These are phyloP conservation scores for Oehlia diaphana DNA, from an alignment of 192 early-diverging fungal species.

Conservation along the genomic window DNA sequence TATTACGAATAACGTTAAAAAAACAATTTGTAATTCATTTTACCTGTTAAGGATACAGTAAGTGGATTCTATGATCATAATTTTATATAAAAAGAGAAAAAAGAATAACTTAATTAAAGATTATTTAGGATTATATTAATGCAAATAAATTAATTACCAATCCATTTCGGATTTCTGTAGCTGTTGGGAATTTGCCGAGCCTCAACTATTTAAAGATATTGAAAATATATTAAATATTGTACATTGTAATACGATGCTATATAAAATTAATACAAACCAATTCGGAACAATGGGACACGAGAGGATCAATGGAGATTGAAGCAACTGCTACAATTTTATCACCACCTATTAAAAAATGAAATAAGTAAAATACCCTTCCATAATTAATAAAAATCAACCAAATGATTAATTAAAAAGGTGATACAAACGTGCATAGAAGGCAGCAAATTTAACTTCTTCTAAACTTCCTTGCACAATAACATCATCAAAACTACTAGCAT, in stretches of 20 bases:
- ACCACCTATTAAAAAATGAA: conserved; percentile 18
- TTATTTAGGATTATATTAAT: neutral
- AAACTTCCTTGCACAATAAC: conserved; percentile 43
- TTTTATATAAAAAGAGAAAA: neutral
- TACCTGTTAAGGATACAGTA: neutral
- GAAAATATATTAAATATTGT: neutral
- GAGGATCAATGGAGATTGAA: conserved; percentile 40
- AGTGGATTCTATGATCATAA: neutral
- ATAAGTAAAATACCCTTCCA: neutral
- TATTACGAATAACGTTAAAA: neutral
- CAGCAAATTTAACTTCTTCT: conserved; percentile 34
- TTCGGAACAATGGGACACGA: conserved; percentile 40
- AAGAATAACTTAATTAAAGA: neutral
- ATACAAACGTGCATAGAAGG: conserved; percentile 37
- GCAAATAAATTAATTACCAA: neutral
- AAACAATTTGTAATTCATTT: neutral
- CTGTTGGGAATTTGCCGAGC: conserved; percentile 40
- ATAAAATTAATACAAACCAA: conserved; percentile 23
- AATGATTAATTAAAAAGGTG: neutral
- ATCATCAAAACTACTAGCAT: conserved; percentile 54
- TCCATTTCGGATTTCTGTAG: conserved; percentile 36
- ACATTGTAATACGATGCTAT: neutral
- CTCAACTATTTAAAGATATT: neutral
- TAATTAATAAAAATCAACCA: too few species aligned
- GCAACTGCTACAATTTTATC: conserved; percentile 44